Percentiles rank a stretch among this genome's conserved stretches.
Conservation (phyloP, 2,329 filamentous ascomycete species). For the Biscogniauxia marginata region DNA sequence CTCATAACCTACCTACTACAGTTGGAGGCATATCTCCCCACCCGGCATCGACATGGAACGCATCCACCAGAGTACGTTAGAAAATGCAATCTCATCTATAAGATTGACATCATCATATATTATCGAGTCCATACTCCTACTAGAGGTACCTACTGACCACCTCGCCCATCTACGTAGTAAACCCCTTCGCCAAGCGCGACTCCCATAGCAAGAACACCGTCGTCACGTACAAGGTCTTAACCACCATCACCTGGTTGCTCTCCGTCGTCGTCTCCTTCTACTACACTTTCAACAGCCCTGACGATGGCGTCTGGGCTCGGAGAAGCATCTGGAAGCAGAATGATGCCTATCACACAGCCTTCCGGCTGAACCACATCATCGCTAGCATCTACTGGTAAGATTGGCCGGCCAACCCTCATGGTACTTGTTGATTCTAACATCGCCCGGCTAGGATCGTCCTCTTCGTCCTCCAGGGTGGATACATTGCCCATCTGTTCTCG, state of each 20-base stretch:
- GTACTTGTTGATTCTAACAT: background rate
- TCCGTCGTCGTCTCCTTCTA: constrained; percentile 71
- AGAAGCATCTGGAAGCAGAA: constrained; percentile 77
- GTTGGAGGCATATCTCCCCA: background rate
- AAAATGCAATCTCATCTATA: too few relatives aligned
- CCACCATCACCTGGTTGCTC: constrained; percentile 71
- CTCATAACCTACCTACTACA: background rate
- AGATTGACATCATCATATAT: too few relatives aligned
- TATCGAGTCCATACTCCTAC: too few relatives aligned
- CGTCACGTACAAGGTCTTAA: constrained; percentile 72
- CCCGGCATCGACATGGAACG: constrained; percentile 27
- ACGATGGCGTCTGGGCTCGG: constrained; percentile 58
- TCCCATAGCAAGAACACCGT: constrained; percentile 61
- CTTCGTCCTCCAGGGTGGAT: constrained; percentile 72
- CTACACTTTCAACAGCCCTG: constrained; percentile 66
- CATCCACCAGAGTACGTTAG: constrained; percentile 30
- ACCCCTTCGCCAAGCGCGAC: constrained; percentile 74
- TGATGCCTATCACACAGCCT: constrained; percentile 64
- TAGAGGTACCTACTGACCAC: constrained; percentile 8
- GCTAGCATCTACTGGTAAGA: constrained; percentile 73
- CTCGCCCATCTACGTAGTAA: constrained; percentile 52
- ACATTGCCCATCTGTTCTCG: constrained; percentile 75
- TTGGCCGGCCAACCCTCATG: background rate
- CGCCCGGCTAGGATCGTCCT: constrained; percentile 59
- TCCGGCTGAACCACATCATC: constrained; percentile 67